Evolutionary conservation across 139 green algal species (phyloP), one percentile per base, ranked within the genome.

Genomic region (Asterochloris sp.): DNA sequence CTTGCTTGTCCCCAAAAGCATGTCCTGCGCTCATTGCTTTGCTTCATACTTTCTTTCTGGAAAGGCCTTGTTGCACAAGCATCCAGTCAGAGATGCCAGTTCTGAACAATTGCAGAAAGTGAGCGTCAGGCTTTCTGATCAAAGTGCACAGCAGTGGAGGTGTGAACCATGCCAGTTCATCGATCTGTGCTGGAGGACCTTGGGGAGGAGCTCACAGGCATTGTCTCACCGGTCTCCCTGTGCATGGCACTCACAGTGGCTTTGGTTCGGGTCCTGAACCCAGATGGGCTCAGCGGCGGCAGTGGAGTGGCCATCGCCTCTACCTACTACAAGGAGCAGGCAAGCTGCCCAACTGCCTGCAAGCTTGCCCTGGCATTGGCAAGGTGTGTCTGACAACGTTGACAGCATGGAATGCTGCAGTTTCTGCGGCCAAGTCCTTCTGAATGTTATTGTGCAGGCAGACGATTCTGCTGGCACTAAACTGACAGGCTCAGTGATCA

Each of bases 171-270:
- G 66, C 19, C 21, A 71, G 66, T 23, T 71, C 66, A 60, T 27
- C 16, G 62, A 24, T 78, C 74, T 61, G 79, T 94, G 16, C 75
- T 94, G 13, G 91, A 94, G 15, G 84, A 91, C 63, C 79, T 97
- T 13, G 94, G 95, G 0, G 87, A 95, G 61, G 94, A 97, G 74
- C 90, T 99, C 23, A 97, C 91, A 8, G 91, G 90, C 61, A 96
- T 91, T 13, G 79, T 95, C 0, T 80, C 89, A 14, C 97, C 97
- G 10, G 97, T 99, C 2, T 95, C 91, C 0, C 87, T 98, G 1
- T 99, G 96, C 89, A 99, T 99, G 95, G 89, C 91, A 0, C 54
- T 98, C 0, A 97, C 93, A 4, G 93, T 99, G 0, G 60, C 88
- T 11, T 89, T 99, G 6, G 96, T 99, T 8, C 83, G 88, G 14